Conservation (phyloP, 2,329 filamentous ascomycete genomes). For the Xylariaceae sp. region DNA sequence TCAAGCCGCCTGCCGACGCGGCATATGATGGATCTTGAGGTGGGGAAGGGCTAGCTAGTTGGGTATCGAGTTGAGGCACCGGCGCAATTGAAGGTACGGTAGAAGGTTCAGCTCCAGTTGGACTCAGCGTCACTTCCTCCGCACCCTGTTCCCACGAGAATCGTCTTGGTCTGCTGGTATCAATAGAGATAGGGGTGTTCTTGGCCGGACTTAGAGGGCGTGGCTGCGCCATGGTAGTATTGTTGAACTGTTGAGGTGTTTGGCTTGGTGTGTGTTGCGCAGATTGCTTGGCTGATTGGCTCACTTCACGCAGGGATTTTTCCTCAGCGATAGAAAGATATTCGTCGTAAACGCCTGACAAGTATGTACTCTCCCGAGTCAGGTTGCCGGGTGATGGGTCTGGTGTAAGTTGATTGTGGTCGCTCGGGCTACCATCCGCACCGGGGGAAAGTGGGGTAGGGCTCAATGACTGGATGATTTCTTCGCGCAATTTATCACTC, state of each 20-base stretch:
- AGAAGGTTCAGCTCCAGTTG: constrained; percentile 15
- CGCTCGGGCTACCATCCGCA: constrained; percentile 11
- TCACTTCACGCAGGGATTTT: constrained; percentile 30
- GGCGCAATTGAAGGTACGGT: constrained; percentile 4
- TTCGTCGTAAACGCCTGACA: constrained; percentile 63
- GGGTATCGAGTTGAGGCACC: constrained; percentile 1
- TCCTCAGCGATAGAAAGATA: constrained; percentile 57
- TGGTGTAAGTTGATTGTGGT: constrained; percentile 7
- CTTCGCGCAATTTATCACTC: constrained; percentile 67
- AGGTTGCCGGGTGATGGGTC: constrained; percentile 16
- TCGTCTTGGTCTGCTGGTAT: constrained; percentile 19
- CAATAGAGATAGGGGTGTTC: constrained; percentile 12
- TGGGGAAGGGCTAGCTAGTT: constrained; percentile 2
- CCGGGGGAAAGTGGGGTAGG: constrained; percentile 36
- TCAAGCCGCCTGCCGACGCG: constrained; percentile 11
- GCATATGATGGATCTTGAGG: constrained; percentile 13
- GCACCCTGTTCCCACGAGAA: constrained; percentile 42
- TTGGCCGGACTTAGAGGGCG: constrained; percentile 20
- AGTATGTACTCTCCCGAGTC: constrained; percentile 56
- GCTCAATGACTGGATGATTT: constrained; percentile 68
- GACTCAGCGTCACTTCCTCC: constrained; percentile 20
- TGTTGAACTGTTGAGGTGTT: background rate
- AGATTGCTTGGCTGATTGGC: constrained; percentile 26
- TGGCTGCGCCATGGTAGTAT: constrained; percentile 16
- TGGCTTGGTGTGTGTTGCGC: constrained; percentile 3